These are phyloP conservation scores for Tylopilus balloui DNA, from an alignment of 768 basidiomycete genomes.

Conservation along the genomic window DNA sequence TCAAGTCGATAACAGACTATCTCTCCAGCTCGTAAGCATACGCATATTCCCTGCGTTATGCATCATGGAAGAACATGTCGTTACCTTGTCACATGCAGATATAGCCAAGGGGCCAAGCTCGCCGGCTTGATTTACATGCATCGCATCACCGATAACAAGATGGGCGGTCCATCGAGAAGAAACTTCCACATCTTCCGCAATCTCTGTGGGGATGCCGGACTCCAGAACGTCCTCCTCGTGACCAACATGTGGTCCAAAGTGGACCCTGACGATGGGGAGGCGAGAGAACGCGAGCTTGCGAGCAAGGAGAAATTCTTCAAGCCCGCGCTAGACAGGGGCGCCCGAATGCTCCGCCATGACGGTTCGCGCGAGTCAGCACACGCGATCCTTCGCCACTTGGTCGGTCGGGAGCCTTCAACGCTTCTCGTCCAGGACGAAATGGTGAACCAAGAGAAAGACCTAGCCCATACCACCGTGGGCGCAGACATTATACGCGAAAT, in stretches of 20 bases:
- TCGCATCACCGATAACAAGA: slow-evolving; percentile 45
- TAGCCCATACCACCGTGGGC: slow-evolving; percentile 50
- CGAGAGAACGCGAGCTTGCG: slow-evolving; percentile 44
- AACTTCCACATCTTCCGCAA: slow-evolving; percentile 49
- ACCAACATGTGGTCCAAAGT: slow-evolving; percentile 53
- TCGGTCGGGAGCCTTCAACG: slow-evolving; percentile 36
- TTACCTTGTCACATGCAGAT: slow-evolving; percentile 15
- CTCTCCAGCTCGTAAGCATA: slow-evolving; percentile 25
- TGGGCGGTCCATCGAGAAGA: slow-evolving; percentile 47
- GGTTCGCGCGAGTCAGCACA: slow-evolving; percentile 41
- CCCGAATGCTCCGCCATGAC: slow-evolving; percentile 41
- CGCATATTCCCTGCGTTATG: not conserved
- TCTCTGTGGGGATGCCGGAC: slow-evolving; percentile 45
- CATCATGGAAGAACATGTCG: not conserved
- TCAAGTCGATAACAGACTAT: slow-evolving; percentile 40
- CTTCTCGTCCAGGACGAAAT: slow-evolving; percentile 54
- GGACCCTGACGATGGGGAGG: slow-evolving; percentile 30
- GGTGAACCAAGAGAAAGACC: slow-evolving; percentile 43
- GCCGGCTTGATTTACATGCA: slow-evolving; percentile 51
- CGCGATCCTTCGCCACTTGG: slow-evolving; percentile 40
- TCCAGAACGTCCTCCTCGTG: slow-evolving; percentile 46
- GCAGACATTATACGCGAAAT: slow-evolving; percentile 48
- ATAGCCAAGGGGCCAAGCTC: slow-evolving; percentile 22
- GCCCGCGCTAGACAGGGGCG: slow-evolving; percentile 44
- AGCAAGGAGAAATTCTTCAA: slow-evolving; percentile 46